phyloP scores from a whole-genome alignment of 257 asterid species.

The Scutellaria galericulata region DNA sequence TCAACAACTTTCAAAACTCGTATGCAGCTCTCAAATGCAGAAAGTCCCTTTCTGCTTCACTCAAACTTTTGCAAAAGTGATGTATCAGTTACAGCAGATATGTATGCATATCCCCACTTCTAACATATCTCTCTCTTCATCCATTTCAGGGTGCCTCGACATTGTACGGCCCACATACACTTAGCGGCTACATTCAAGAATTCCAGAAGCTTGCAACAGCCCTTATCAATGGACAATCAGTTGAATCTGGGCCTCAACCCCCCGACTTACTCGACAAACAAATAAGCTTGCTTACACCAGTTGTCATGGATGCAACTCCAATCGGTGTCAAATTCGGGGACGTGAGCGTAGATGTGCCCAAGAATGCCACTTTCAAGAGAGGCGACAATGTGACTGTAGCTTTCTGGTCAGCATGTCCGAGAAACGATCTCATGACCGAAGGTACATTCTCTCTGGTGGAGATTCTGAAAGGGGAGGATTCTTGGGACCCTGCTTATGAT shows the following conservation, averaged over 20 bases:
- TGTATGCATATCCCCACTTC: neutral
- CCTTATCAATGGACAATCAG: conserved; percentile 50
- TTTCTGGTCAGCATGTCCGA: conserved; percentile 91
- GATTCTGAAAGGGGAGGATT: conserved; percentile 62
- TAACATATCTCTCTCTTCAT: neutral
- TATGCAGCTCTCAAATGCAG: neutral
- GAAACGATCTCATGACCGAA: conserved; percentile 96
- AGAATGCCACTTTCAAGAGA: conserved; percentile 67
- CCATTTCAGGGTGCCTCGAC: conserved; percentile 87
- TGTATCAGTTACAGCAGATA: neutral
- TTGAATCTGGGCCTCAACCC: conserved; percentile 78
- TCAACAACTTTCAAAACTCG: neutral
- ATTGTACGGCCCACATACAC: conserved; percentile 90
- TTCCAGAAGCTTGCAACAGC: conserved; percentile 79
- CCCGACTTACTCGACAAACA: conserved; percentile 79
- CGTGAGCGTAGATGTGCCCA: conserved; percentile 64
- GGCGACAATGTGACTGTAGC: conserved; percentile 72
- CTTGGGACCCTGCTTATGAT: conserved; percentile 85
- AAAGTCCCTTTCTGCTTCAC: neutral
- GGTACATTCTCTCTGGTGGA: conserved; percentile 96
- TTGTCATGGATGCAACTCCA: conserved; percentile 79
- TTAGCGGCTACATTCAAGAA: conserved; percentile 82
- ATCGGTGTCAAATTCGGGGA: conserved; percentile 71
- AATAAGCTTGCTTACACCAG: conserved; percentile 75
- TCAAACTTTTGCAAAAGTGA: neutral